Evolutionary conservation across 306 rosid genomes (phyloP).

Genomic region (Sicyos edulis): DNA sequence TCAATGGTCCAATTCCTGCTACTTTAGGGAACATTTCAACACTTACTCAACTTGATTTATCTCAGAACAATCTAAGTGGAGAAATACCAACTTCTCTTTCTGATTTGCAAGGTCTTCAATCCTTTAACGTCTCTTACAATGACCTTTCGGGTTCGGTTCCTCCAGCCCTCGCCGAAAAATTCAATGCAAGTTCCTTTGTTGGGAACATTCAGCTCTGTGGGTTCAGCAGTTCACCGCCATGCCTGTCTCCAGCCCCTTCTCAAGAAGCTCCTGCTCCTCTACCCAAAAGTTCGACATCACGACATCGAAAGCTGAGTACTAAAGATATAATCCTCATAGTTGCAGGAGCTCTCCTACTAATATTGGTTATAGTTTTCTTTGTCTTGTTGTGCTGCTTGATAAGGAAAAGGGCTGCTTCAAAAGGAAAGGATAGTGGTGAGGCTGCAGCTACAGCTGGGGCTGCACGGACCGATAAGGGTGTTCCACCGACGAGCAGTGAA

Average conservation of each 20-base stretch:
- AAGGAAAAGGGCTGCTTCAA: constrained; percentile 45
- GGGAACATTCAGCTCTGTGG: constrained; percentile 79
- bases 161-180: constrained; percentile 39
- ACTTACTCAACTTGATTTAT: constrained; percentile 62
- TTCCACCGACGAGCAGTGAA: constrained; percentile 42
- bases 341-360: constrained; percentile 57
- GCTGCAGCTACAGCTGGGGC: constrained; percentile 30
- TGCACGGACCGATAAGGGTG: constrained; percentile 48
- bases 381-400: constrained; percentile 55
- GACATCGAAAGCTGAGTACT: constrained; percentile 51
- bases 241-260: constrained; percentile 58
- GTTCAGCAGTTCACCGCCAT: constrained; percentile 44
- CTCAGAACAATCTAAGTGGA: constrained; percentile 59
- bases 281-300: constrained; percentile 26
- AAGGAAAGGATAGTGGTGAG: constrained; percentile 42
- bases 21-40: constrained; percentile 52
- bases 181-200: constrained; percentile 61
- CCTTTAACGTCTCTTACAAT: constrained; percentile 70
- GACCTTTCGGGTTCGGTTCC: constrained; percentile 81
- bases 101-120: constrained; percentile 35
- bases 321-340: constrained; percentile 76
- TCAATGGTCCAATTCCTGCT: constrained; percentile 55
- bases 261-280: constrained; percentile 33
- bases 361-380: constrained; percentile 49
- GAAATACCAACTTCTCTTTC: constrained; percentile 57